These are phyloP conservation scores for Ophiocordyceps camponoti-saundersi DNA, from an alignment of 2,329 filamentous ascomycete genomes.

Conservation along the genomic window DNA sequence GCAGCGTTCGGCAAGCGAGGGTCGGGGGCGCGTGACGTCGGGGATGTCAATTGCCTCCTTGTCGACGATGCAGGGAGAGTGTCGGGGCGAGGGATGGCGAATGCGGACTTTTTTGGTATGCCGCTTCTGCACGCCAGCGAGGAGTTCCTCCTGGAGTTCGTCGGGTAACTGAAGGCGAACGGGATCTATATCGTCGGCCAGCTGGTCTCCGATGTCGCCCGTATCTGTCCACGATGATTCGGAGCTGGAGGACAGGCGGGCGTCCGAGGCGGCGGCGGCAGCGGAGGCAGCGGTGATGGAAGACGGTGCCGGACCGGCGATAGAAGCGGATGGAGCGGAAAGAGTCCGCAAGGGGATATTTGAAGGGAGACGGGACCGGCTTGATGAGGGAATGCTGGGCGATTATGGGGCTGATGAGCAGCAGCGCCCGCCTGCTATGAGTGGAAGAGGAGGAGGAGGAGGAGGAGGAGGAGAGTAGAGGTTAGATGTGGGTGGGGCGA, in stretches of 20 bases:
- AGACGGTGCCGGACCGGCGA: constrained; percentile 17
- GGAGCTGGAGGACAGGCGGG: constrained; percentile 37
- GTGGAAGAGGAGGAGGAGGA: constrained; percentile 10
- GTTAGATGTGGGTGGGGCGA: constrained; percentile 8
- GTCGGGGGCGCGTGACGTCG: constrained; percentile 41
- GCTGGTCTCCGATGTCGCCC: constrained; percentile 84
- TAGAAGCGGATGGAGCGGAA: constrained; percentile 16
- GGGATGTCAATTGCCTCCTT: constrained; percentile 78
- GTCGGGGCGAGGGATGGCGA: constrained; percentile 27
- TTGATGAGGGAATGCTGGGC: constrained; percentile 74
- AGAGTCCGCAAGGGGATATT: constrained; percentile 80
- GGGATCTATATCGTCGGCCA: constrained; percentile 68
- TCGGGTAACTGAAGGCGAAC: constrained; percentile 52
- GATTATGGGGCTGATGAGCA: constrained; percentile 56
- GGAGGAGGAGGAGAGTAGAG: constrained; percentile 14
- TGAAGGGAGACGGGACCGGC: constrained; percentile 51
- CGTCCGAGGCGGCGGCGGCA: constrained; percentile 25
- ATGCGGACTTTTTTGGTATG: constrained; percentile 52
- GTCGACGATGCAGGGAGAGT: constrained; percentile 24
- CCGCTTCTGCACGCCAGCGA: constrained; percentile 31
- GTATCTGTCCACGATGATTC: constrained; percentile 80
- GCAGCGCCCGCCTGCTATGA: constrained; percentile 49
- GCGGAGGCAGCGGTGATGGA: constrained; percentile 15
- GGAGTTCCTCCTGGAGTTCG: constrained; percentile 45
- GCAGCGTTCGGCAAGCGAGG: constrained; percentile 50